Evolutionary conservation across 306 rosid genomes (phyloP).

Genomic region (Geum urbanum): DNA sequence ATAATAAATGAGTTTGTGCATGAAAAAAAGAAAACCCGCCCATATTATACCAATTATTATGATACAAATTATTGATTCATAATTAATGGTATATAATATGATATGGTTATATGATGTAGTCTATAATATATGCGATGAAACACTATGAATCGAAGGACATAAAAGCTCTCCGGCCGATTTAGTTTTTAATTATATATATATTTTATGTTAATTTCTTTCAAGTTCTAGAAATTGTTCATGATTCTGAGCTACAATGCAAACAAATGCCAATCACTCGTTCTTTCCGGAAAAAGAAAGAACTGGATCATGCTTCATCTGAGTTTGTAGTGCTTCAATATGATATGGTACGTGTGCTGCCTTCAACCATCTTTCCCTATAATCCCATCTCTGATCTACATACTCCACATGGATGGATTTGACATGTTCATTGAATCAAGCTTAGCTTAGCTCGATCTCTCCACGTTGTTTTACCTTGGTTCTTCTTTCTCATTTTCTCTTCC

Average conservation of each 20-base stretch:
- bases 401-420: not conserved
- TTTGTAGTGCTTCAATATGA: not conserved
- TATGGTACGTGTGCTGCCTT: not conserved
- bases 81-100: too few relatives aligned
- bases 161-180: too few relatives aligned
- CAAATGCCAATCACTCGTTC: not conserved
- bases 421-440: not conserved
- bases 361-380: not conserved
- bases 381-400: not conserved
- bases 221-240: too few relatives aligned
- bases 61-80: too few relatives aligned
- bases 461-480: slow-evolving; percentile 19
- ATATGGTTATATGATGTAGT: not conserved
- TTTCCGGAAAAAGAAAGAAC: not conserved
- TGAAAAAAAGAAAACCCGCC: not conserved
- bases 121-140: not conserved
- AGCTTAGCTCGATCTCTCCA: not conserved
- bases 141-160: too few relatives aligned
- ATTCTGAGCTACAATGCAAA: too few relatives aligned
- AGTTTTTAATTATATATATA: too few relatives aligned
- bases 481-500: not conserved
- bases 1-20: not conserved
- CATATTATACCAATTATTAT: not conserved
- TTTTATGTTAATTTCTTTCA: too few relatives aligned
- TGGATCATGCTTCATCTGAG: not conserved